Evolutionary conservation across 169 alveolate genomes (phyloP).

Genomic region (Eimeria nieschulzi): DNA sequence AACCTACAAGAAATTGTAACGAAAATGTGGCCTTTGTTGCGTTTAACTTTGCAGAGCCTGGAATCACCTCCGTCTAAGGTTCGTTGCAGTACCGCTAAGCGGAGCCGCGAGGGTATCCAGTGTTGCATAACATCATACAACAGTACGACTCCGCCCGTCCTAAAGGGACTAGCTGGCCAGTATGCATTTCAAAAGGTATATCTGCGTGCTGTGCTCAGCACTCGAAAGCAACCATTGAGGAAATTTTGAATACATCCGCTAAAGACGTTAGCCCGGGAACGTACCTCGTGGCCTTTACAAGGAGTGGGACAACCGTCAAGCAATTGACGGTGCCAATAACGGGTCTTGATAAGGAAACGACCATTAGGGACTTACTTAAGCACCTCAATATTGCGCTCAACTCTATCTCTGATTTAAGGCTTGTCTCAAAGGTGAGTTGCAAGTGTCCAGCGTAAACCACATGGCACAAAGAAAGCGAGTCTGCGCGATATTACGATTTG

Average conservation of each 20-base stretch:
- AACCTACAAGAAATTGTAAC: too few relatives aligned
- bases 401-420: background rate
- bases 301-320: constrained; percentile 18
- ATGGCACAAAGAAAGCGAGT: background rate
- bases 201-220: constrained; percentile 18
- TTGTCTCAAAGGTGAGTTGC: constrained; percentile 26
- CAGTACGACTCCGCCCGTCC: too few relatives aligned
- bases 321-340: constrained; percentile 35
- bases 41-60: background rate
- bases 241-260: constrained; percentile 20
- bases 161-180: too few relatives aligned
- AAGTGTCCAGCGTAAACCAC: background rate
- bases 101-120: too few relatives aligned
- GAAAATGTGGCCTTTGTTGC: background rate
- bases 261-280: constrained; percentile 6
- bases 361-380: background rate
- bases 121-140: too few relatives aligned
- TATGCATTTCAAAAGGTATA: too few relatives aligned
- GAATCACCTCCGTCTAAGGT: background rate
- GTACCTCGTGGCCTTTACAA: constrained; percentile 37
- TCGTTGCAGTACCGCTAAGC: too few relatives aligned
- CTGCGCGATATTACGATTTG: too few relatives aligned
- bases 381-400: constrained; percentile 41
- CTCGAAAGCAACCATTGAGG: constrained; percentile 30
- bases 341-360: constrained; percentile 16